Evolutionary conservation across 192 early-diverging fungal genomes (phyloP).

Genomic region (Dispira parvispora): DNA sequence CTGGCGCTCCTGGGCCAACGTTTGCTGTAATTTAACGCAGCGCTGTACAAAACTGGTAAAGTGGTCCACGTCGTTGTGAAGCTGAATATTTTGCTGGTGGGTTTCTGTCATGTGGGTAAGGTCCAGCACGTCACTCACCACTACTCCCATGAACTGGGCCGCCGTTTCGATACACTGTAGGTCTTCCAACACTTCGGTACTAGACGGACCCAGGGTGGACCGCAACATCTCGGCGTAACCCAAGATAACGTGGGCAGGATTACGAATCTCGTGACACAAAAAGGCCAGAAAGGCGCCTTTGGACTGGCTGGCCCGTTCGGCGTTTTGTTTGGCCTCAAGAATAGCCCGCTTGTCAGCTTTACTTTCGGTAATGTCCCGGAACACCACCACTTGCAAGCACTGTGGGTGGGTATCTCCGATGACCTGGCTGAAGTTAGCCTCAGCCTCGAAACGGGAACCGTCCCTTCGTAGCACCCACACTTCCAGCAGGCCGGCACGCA

Average conservation of each 20-base stretch:
- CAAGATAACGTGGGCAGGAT: slow-evolving; percentile 19
- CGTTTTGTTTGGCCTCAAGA: slow-evolving; percentile 17
- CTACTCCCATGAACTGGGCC: slow-evolving; percentile 16
- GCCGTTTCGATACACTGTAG: slow-evolving; percentile 14
- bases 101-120: slow-evolving; percentile 14
- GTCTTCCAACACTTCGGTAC: slow-evolving; percentile 13
- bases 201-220: slow-evolving; percentile 9
- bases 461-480: slow-evolving; percentile 13
- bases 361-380: slow-evolving; percentile 16
- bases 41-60: slow-evolving; percentile 10
- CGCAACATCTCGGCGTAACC: slow-evolving; percentile 15
- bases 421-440: slow-evolving; percentile 20
- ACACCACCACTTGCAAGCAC: slow-evolving; percentile 17
- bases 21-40: slow-evolving; percentile 11
- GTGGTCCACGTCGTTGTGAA: slow-evolving; percentile 12
- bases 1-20: not conserved
- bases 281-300: slow-evolving; percentile 19
- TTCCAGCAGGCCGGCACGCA: slow-evolving; percentile 13
- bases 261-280: slow-evolving; percentile 22
- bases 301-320: slow-evolving; percentile 13
- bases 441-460: slow-evolving; percentile 12
- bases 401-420: slow-evolving; percentile 14
- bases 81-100: slow-evolving; percentile 12
- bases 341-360: slow-evolving; percentile 12
- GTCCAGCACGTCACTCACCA: slow-evolving; percentile 17